phyloP scores from a whole-genome alignment of 495 filamentous ascomycete species.

The Pyrenopolyporus hunteri region DNA sequence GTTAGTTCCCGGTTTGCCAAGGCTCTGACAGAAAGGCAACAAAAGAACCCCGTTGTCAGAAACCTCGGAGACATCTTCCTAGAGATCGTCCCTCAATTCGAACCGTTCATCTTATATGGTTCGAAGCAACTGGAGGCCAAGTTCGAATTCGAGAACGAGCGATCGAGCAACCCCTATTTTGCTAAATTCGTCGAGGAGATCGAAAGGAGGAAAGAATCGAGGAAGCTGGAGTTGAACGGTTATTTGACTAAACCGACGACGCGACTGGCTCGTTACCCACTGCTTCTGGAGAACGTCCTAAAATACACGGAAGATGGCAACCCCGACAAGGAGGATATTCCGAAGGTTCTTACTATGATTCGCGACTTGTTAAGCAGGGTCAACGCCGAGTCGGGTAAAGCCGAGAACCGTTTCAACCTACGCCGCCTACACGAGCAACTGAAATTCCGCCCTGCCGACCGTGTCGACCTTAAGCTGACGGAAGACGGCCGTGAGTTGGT shows the following conservation, averaged over 20 bases:
- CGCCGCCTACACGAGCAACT: slow-evolving; percentile 88
- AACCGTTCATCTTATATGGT: slow-evolving; percentile 96
- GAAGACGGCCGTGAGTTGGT: slow-evolving; percentile 92
- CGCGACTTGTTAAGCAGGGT: slow-evolving; percentile 85
- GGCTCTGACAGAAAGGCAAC: slow-evolving; percentile 85
- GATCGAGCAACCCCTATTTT: slow-evolving; percentile 82
- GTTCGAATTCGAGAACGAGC: slow-evolving; percentile 97
- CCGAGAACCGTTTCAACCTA: slow-evolving; percentile 97
- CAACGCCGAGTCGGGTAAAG: slow-evolving; percentile 93
- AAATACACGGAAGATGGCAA: slow-evolving; percentile 88
- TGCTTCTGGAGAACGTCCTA: slow-evolving; percentile 88
- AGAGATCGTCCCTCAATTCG: slow-evolving; percentile 87
- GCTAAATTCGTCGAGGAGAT: slow-evolving; percentile 95
- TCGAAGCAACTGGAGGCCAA: slow-evolving; percentile 96
- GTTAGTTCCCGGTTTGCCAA: slow-evolving; percentile 90
- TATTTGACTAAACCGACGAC: slow-evolving; percentile 99
- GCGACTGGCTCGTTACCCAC: slow-evolving; percentile 89
- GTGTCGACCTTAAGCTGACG: slow-evolving; percentile 91
- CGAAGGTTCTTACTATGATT: slow-evolving; percentile 82
- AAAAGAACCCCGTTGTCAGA: slow-evolving; percentile 83
- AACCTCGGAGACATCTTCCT: slow-evolving; percentile 95
- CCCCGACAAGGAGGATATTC: slow-evolving; percentile 89
- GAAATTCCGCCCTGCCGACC: slow-evolving; percentile 83
- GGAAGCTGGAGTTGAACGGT: slow-evolving; percentile 96
- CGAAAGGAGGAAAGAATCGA: slow-evolving; percentile 91